Evolutionary conservation across 2,329 filamentous ascomycete genomes (phyloP).

Genomic region (Catunica adiposa): DNA sequence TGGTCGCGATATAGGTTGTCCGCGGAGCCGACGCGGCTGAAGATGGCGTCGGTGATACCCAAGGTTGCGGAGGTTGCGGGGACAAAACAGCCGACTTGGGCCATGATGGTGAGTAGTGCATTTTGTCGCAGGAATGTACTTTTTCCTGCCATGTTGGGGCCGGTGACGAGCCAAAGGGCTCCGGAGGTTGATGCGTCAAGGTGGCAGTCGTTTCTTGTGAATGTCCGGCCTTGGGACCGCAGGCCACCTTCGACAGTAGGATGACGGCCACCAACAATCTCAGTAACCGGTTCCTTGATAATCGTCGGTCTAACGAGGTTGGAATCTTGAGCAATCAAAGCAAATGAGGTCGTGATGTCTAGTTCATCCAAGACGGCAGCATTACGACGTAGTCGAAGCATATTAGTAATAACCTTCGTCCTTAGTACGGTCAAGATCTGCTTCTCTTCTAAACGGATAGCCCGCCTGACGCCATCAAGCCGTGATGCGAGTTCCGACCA

Average conservation of each 20-base stretch:
- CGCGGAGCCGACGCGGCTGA: constrained; percentile 81
- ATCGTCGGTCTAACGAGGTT: constrained; percentile 57
- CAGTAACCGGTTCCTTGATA: constrained; percentile 42
- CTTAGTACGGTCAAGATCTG: constrained; percentile 61
- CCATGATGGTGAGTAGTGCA: constrained; percentile 81
- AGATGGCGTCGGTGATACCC: constrained; percentile 88
- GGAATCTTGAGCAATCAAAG: constrained; percentile 59
- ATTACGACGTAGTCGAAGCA: constrained; percentile 76
- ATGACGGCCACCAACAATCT: constrained; percentile 73
- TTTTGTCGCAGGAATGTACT: constrained; percentile 93
- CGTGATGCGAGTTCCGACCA: constrained; percentile 70
- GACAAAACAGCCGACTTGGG: constrained; percentile 84
- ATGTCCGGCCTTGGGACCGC: constrained; percentile 59
- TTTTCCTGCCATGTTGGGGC: constrained; percentile 98
- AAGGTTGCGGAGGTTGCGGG: constrained; percentile 74
- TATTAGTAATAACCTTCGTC: constrained; percentile 57
- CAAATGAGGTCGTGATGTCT: constrained; percentile 77
- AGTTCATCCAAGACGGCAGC: constrained; percentile 85
- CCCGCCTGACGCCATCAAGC: constrained; percentile 60
- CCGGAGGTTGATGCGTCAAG: constrained; percentile 41
- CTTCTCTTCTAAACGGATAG: constrained; percentile 73
- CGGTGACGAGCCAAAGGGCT: constrained; percentile 50
- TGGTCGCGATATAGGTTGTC: constrained; percentile 92
- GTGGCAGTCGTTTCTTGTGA: constrained; percentile 73
- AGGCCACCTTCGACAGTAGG: constrained; percentile 81